These are phyloP conservation scores for Asterella californica DNA, from an alignment of 225 moss, liverwort and hornwort species.

Conservation along the genomic window DNA sequence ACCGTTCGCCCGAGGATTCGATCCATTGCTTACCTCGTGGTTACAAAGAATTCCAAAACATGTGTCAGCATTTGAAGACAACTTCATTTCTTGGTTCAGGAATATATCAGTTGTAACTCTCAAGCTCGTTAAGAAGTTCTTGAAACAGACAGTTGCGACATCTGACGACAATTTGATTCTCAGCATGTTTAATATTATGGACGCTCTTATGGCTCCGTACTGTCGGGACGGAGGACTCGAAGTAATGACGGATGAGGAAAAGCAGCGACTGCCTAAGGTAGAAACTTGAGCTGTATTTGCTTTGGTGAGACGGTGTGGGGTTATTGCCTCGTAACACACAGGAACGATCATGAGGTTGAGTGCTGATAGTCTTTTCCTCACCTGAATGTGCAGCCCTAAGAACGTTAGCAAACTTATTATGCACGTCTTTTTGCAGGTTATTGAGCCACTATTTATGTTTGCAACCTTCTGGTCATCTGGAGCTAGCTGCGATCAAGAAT, in stretches of 20 bases:
- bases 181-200: conserved; percentile 67
- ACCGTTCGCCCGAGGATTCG: conserved; percentile 67
- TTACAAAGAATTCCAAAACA: conserved; percentile 58
- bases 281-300: not conserved
- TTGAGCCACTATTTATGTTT: conserved; percentile 82
- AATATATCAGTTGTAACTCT: conserved; percentile 47
- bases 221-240: conserved; percentile 54
- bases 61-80: conserved; percentile 44
- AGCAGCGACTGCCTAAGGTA: conserved; percentile 56
- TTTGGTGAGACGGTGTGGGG: not conserved
- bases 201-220: conserved; percentile 51
- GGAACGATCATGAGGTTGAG: not conserved
- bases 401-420: not conserved
- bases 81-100: conserved; percentile 50
- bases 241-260: conserved; percentile 53
- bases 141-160: conserved; percentile 70
- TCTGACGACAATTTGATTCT: conserved; percentile 74
- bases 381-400: not conserved
- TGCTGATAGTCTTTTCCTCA: not conserved
- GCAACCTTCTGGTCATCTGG: conserved; percentile 73
- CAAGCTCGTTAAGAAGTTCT: conserved; percentile 52
- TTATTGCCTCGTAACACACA: not conserved
- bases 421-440: conserved; percentile 40
- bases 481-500: conserved; percentile 73
- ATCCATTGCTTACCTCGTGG: conserved; percentile 72